Base-by-base conservation (phyloP, 352 stramenopile species). In the Phytophthora syringae region DNA sequence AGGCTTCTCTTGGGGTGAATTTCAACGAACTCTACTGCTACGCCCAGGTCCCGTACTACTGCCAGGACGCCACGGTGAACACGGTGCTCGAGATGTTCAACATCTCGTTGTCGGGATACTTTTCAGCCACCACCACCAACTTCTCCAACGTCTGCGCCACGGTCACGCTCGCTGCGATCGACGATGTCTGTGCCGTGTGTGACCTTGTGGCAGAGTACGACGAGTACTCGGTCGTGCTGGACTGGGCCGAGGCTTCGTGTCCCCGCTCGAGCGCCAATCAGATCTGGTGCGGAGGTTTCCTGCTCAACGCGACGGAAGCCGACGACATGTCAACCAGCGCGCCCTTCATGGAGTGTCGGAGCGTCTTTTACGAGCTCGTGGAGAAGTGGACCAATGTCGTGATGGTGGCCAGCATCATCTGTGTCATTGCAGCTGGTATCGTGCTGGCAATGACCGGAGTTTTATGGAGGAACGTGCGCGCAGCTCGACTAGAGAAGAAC, bases 11-110 rank as follows among this genome's bases (percentile, higher is more conserved):
- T 5, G 85, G 79, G 39, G 39, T 62, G 42, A 90, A 90, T 56
- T 95, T 95, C 61, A 91, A 94, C 60, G 45, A 81, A 45, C 80
- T 93, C 51, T 94, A 94, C 68, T 95, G 87, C 75, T 81, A 86
- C 55, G 80, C 82, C 7, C 82, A 92, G 70, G 77, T 95, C 45
- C 74, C 83, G 34, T 90, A 93, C 62, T 95, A 94, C 69, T 95
- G 87, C 69, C 42, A 76, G 15, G 68, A 81, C 20, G 71, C 80
- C 3, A 61, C 64, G 3, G 61, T 85, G 5, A 77, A 79, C 32
- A 64, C 75, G 20, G 74, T 88, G 65, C 72, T 89, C 15, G 53
- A 59, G 30, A 79, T 84, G 67, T 90, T 89, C 65, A 84, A 84
- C 51, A 51, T 75, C 20, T 77, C 79, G 47, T 47, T 82, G 20